Conservation (phyloP, 2,329 filamentous ascomycete species). For the Xylaria sp. region DNA sequence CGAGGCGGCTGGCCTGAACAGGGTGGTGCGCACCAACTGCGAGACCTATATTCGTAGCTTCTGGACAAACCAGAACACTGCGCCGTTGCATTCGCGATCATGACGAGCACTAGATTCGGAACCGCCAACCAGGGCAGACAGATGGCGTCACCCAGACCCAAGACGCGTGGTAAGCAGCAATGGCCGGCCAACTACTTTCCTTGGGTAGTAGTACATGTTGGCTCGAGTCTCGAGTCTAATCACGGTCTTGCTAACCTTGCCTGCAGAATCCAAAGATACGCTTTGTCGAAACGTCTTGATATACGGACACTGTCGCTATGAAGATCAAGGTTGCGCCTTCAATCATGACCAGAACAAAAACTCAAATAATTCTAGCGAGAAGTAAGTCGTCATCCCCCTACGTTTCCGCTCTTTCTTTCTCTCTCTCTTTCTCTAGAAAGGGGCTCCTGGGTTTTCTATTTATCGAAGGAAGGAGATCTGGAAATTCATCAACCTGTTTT, state of each 20-base stretch:
- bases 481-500: not conserved
- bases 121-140: constrained; percentile 42
- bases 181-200: not conserved
- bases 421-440: not conserved
- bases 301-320: constrained; percentile 90
- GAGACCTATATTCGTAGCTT: constrained; percentile 27
- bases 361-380: constrained; percentile 43
- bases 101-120: constrained; percentile 43
- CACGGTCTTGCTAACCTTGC: constrained; percentile 10
- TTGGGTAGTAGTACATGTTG: not conserved
- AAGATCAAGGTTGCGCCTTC: constrained; percentile 89
- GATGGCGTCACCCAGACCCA: constrained; percentile 45
- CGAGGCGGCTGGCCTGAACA: constrained; percentile 33
- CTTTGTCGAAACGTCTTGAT: constrained; percentile 92
- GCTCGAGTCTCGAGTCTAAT: constrained; percentile 22
- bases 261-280: constrained; percentile 80
- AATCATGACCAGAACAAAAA: constrained; percentile 80
- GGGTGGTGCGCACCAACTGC: constrained; percentile 32
- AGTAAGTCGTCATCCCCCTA: constrained; percentile 36
- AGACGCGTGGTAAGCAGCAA: constrained; percentile 43
- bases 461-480: not conserved
- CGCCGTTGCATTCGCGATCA: constrained; percentile 25
- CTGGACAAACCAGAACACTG: constrained; percentile 29
- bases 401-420: not conserved
- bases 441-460: not conserved